Conservation (phyloP, 208 protist genomes). For the Trypanosoma platydactyli region DNA sequence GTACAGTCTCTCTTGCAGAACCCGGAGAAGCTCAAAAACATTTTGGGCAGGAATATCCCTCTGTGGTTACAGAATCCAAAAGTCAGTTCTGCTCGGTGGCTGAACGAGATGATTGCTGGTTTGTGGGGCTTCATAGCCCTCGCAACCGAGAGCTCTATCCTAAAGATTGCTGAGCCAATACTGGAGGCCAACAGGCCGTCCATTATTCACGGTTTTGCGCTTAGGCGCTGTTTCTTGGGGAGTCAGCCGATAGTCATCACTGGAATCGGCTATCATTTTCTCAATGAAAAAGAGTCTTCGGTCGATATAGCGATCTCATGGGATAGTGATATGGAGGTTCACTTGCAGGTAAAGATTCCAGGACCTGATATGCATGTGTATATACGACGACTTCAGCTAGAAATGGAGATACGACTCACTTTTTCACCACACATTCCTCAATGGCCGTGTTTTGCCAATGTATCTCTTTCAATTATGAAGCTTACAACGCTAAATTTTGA, state of each 20-base stretch:
- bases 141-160: constrained; percentile 52
- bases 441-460: constrained; percentile 76
- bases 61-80: constrained; percentile 76
- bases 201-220: constrained; percentile 49
- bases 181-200: constrained; percentile 53
- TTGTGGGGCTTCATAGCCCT: constrained; percentile 62
- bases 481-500: constrained; percentile 63
- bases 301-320: constrained; percentile 71
- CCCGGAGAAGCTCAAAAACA: constrained; percentile 37
- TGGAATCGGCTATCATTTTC: constrained; percentile 63
- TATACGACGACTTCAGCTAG: constrained; percentile 56
- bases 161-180: constrained; percentile 38
- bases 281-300: constrained; percentile 47
- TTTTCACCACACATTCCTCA: constrained; percentile 61
- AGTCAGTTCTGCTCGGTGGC: constrained; percentile 60
- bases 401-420: constrained; percentile 54
- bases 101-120: constrained; percentile 55
- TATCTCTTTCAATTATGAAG: constrained; percentile 60
- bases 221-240: constrained; percentile 55
- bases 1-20: constrained; percentile 40
- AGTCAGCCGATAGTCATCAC: constrained; percentile 50
- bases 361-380: constrained; percentile 68
- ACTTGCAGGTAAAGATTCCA: constrained; percentile 52
- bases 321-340: constrained; percentile 66
- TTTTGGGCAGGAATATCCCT: constrained; percentile 60